Base-by-base conservation (phyloP, 768 basidiomycete species). In the Termitomyces sp. region DNA sequence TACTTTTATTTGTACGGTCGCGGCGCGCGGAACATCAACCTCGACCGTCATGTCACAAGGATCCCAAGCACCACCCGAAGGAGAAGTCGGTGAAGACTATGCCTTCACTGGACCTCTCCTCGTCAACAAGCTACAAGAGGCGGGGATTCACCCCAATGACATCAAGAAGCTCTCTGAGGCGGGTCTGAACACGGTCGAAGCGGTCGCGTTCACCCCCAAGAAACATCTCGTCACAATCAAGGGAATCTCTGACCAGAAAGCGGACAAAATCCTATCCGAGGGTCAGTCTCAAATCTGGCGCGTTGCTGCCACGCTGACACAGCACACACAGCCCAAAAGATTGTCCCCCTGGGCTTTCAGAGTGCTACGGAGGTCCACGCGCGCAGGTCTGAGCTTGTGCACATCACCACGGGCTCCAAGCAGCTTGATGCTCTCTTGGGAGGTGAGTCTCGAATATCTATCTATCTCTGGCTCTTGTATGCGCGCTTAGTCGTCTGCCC, bases 361-460 rank as follows among this genome's bases (percentile, higher is more conserved):
- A 98, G 96, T 55, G 97, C 97, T 17, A 98, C 97, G 14, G 97
- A 98, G 68, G 90, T 98, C 7, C 97, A 99, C 68, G 89, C 94
- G 21, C 86, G 94, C 54, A 81, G 97, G 44, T 90, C 94, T 17
- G 97, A 99, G 68, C 81, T 98, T 31, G 92, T 99, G 21, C 90
- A 91, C 71, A 95, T 99, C 59, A 95, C 94, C 1, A 98, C 97
- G 0, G 97, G 97, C 23, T 94, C 92, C 2, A 96, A 94, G 66
- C 94, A 97, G 62, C 77, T 99, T 35, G 96, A 99, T 72, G 94
- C 94, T 4, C 82, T 98, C 35, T 78, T 99, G 2, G 97, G 97
- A 67, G 96, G 96, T 89, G 50, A 56, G 72, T 48, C 8, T 30
- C 41, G 12, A 31, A 40, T 45, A n/a, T n/a, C n/a, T n/a, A n/a